Conservation (phyloP, 805 yeast genomes). For the Candida methanosorbosa region DNA sequence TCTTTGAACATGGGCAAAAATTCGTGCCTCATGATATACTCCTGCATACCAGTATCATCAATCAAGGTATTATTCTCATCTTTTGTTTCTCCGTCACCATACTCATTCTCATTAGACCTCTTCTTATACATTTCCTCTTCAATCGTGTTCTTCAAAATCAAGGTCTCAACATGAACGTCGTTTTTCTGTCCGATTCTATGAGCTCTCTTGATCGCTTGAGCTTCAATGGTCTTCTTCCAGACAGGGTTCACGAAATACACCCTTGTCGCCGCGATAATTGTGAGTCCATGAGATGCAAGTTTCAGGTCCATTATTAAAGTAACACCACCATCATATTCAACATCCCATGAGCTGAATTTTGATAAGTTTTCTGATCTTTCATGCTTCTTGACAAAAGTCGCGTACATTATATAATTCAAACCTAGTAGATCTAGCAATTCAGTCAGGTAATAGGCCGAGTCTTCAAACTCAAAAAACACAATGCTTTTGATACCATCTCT, state of each 20-base stretch:
- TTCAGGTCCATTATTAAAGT: slow-evolving; percentile 58
- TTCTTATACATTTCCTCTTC: slow-evolving; percentile 59
- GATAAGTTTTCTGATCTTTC: slow-evolving; percentile 46
- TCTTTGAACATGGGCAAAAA: slow-evolving; percentile 34
- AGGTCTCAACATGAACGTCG: slow-evolving; percentile 63
- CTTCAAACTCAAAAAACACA: slow-evolving; percentile 65
- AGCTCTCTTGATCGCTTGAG: slow-evolving; percentile 71
- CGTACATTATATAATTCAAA: slow-evolving; percentile 51
- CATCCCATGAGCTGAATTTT: slow-evolving; percentile 35
- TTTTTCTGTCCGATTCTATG: slow-evolving; percentile 65
- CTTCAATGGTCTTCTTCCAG: slow-evolving; percentile 62
- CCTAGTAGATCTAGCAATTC: slow-evolving; percentile 59
- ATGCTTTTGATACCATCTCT: slow-evolving; percentile 39
- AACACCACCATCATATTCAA: slow-evolving; percentile 38
- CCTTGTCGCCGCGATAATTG: slow-evolving; percentile 58
- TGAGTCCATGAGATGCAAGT: slow-evolving; percentile 62
- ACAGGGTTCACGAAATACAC: slow-evolving; percentile 68
- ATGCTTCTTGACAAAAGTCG: slow-evolving; percentile 44
- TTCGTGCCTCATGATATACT: slow-evolving; percentile 40
- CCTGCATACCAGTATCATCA: slow-evolving; percentile 52
- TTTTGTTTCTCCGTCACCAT: too few relatives aligned
- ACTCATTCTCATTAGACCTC: slow-evolving; percentile 12
- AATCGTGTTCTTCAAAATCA: slow-evolving; percentile 51
- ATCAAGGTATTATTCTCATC: slow-evolving; percentile 30
- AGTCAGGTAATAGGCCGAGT: slow-evolving; percentile 57